Conservation (phyloP, 768 basidiomycete genomes). For the Neoboletus subvelutipes region DNA sequence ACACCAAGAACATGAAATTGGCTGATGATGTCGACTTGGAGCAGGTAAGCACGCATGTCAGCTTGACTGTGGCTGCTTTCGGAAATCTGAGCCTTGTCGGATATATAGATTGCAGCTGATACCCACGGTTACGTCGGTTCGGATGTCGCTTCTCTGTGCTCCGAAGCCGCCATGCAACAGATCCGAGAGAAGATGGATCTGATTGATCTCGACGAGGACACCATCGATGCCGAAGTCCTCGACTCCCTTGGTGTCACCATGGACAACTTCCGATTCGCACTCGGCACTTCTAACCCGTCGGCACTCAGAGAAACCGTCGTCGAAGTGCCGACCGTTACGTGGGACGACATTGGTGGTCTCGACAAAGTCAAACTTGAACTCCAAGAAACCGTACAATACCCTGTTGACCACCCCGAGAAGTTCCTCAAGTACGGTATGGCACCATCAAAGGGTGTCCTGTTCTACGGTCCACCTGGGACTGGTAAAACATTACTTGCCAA, state of each 20-base stretch:
- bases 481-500: constrained; percentile 99
- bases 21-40: constrained; percentile 96
- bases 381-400: constrained; percentile 99
- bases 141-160: constrained; percentile 95
- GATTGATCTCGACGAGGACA: constrained; percentile 94
- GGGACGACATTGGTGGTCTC: constrained; percentile 99
- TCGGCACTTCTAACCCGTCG: constrained; percentile 96
- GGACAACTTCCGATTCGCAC: constrained; percentile 99
- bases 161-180: constrained; percentile 99
- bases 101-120: constrained; percentile 86
- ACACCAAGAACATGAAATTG: constrained; percentile 99
- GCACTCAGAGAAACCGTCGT: constrained; percentile 99
- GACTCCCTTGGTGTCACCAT: constrained; percentile 99
- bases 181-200: constrained; percentile 99
- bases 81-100: constrained; percentile 6
- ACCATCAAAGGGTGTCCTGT: constrained; percentile 98
- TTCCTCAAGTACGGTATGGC: constrained; percentile 99
- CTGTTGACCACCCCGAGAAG: constrained; percentile 99
- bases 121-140: constrained; percentile 99
- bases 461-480: constrained; percentile 99
- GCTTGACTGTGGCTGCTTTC: not conserved
- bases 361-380: constrained; percentile 99
- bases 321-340: constrained; percentile 97
- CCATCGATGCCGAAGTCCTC: constrained; percentile 98
- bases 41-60: constrained; percentile 51